Evolutionary conservation across 495 filamentous ascomycete species (phyloP).

Genomic region (Friedmanniomyces endolithicus): DNA sequence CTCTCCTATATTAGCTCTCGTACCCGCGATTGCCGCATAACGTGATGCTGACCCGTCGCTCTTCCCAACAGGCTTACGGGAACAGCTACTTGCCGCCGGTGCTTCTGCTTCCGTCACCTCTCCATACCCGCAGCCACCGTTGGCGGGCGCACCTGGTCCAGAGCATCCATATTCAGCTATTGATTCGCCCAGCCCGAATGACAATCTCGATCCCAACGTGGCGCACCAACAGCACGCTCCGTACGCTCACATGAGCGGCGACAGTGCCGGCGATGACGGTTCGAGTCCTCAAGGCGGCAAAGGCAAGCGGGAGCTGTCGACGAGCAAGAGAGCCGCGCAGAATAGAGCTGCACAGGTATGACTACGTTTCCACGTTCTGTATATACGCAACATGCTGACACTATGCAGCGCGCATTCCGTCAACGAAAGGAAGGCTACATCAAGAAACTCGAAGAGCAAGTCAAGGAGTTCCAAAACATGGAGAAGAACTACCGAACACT

Average conservation of each 20-base stretch:
- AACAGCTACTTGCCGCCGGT: constrained; percentile 32
- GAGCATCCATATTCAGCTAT: constrained; percentile 15
- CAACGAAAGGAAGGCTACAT: constrained; percentile 98
- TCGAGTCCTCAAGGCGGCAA: constrained; percentile 23
- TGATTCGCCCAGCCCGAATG: constrained; percentile 22
- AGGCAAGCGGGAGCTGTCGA: constrained; percentile 81
- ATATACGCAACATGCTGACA: constrained; percentile 13
- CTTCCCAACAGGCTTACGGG: constrained; percentile 23
- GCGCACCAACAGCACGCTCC: constrained; percentile 14
- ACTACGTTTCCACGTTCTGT: constrained; percentile 4
- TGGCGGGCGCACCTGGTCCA: not conserved
- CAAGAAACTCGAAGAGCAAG: constrained; percentile 87
- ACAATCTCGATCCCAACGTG: constrained; percentile 31
- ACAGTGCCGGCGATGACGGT: constrained; percentile 25
- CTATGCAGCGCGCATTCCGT: constrained; percentile 74
- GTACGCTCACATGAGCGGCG: constrained; percentile 24
- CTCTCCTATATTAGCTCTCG: not conserved
- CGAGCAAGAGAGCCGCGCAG: constrained; percentile 90
- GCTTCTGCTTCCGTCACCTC: constrained; percentile 13
- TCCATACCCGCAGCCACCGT: constrained; percentile 13
- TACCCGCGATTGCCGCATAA: not conserved
- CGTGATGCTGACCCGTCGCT: not conserved
- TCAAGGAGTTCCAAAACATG: constrained; percentile 58
- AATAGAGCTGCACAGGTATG: constrained; percentile 92
- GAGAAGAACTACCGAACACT: constrained; percentile 60